These are phyloP conservation scores for Aspergillus ustus DNA, from an alignment of 2,329 filamentous ascomycete genomes.

Conservation along the genomic window DNA sequence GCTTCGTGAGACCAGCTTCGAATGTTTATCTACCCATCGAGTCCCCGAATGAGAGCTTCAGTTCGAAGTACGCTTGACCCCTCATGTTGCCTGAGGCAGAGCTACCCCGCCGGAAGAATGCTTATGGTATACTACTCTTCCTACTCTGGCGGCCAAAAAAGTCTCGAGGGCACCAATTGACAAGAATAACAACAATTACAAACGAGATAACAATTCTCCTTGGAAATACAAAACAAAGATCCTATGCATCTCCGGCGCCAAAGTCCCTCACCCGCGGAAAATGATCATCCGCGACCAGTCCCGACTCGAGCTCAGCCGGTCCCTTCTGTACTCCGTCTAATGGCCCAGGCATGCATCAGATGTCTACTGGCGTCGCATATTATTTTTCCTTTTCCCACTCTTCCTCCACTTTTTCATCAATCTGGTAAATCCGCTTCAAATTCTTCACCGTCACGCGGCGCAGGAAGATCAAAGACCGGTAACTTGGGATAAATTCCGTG, in stretches of 20 bases:
- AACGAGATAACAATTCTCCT: neutral
- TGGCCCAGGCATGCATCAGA: neutral
- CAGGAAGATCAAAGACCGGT: neutral
- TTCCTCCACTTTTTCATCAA: neutral
- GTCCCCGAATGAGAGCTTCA: neutral
- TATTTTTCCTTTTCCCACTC: constrained; percentile 3
- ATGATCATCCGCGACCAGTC: neutral
- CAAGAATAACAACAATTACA: neutral
- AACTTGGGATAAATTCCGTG: neutral
- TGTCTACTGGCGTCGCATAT: neutral
- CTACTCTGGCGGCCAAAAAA: neutral
- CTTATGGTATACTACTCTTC: neutral
- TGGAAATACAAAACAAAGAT: neutral
- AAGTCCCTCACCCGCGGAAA: neutral
- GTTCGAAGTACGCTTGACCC: neutral
- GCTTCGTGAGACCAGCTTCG: neutral
- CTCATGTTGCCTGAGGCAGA: constrained; percentile 10
- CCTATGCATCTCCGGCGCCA: neutral
- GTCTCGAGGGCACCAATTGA: neutral
- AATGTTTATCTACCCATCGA: constrained; percentile 2
- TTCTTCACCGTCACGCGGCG: constrained; percentile 14
- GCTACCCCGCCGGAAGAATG: constrained; percentile 17
- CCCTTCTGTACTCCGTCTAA: neutral
- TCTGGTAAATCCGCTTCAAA: neutral
- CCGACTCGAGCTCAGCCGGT: neutral